Evolutionary conservation across 495 filamentous ascomycete genomes (phyloP).

Genomic region (Aspergillus wentii): DNA sequence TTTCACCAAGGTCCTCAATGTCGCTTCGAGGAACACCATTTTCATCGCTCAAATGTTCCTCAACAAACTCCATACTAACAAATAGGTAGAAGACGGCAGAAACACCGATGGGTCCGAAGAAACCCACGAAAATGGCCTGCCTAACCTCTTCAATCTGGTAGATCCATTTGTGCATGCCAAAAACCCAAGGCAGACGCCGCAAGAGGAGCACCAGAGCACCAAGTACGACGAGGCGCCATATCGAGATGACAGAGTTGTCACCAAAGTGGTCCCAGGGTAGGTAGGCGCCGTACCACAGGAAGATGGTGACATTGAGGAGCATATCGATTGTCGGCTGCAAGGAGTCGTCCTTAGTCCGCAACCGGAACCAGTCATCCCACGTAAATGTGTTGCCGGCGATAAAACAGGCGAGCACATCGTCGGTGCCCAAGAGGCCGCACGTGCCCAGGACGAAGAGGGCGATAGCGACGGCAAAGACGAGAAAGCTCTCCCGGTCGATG

Average conservation of each 20-base stretch:
- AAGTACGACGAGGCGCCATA: slow-evolving; percentile 71
- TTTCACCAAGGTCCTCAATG: slow-evolving; percentile 56
- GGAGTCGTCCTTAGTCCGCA: slow-evolving; percentile 82
- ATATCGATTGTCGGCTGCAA: slow-evolving; percentile 88
- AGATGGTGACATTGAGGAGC: slow-evolving; percentile 77
- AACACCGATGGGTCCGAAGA: slow-evolving; percentile 92
- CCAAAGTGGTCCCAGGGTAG: slow-evolving; percentile 75
- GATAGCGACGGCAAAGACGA: slow-evolving; percentile 80
- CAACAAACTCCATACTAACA: slow-evolving; percentile 67
- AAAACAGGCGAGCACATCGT: slow-evolving; percentile 91
- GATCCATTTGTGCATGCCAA: slow-evolving; percentile 68
- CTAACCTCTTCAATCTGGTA: slow-evolving; percentile 69
- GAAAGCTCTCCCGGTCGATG: slow-evolving; percentile 85
- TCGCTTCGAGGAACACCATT: slow-evolving; percentile 61
- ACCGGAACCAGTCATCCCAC: slow-evolving; percentile 90
- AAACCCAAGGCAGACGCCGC: slow-evolving; percentile 77
- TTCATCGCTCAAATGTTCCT: slow-evolving; percentile 42
- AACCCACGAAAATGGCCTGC: slow-evolving; percentile 81
- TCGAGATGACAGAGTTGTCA: slow-evolving; percentile 63
- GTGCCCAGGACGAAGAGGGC: slow-evolving; percentile 83
- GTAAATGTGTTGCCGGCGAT: slow-evolving; percentile 92
- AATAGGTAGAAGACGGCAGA: slow-evolving; percentile 89
- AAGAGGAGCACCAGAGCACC: slow-evolving; percentile 76
- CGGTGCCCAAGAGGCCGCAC: slow-evolving; percentile 83
- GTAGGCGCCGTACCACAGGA: slow-evolving; percentile 88